phyloP scores from a whole-genome alignment of 169 alveolate species.

The Eimeria zaria region DNA sequence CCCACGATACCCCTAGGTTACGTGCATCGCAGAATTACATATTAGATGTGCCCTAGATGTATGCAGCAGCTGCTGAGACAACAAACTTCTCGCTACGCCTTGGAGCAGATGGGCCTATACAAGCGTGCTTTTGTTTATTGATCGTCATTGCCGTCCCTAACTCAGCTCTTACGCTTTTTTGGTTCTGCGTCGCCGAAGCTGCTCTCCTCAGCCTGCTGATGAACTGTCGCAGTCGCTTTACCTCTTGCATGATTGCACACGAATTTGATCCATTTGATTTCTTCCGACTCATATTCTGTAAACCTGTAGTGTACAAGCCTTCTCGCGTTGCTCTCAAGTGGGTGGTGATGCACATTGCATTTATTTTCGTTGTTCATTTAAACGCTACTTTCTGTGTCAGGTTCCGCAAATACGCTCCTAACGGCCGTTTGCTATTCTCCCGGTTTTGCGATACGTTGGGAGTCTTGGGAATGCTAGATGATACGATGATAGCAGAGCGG shows the following conservation, averaged over 20 bases:
- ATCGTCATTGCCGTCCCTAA: no score
- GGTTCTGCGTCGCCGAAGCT: neutral
- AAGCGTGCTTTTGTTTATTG: neutral
- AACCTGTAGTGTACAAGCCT: neutral
- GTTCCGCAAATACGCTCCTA: slow-evolving; percentile 80
- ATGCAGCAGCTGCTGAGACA: neutral
- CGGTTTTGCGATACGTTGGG: slow-evolving; percentile 86
- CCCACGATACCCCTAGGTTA: neutral
- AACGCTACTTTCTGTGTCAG: slow-evolving; percentile 13
- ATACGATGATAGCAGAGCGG: slow-evolving; percentile 85
- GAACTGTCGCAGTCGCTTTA: neutral
- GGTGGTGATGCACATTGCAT: neutral
- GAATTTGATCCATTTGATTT: neutral
- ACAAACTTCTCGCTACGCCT: neutral
- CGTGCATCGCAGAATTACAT: neutral
- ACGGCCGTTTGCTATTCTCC: slow-evolving; percentile 73
- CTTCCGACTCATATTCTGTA: neutral
- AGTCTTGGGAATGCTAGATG: slow-evolving; percentile 86
- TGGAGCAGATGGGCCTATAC: neutral
- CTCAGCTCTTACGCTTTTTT: neutral
- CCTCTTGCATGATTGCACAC: neutral
- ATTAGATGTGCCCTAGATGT: no score
- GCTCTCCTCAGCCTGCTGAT: neutral
- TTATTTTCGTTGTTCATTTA: neutral
- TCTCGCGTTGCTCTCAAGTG: neutral